phyloP scores from a whole-genome alignment of 331 rosid species.

The Malus hybrid region DNA sequence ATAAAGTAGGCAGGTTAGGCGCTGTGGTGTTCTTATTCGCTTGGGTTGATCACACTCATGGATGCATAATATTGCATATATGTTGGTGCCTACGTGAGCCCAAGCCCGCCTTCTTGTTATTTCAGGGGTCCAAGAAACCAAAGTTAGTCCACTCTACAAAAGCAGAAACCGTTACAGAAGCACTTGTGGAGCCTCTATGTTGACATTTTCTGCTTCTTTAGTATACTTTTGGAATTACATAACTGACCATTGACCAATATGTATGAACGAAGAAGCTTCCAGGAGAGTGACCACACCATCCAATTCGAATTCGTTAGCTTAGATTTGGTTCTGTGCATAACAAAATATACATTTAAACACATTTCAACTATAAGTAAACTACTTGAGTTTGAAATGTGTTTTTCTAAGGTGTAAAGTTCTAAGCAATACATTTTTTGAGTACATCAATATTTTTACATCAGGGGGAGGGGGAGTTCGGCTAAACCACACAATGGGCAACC shows the following conservation, averaged over 20 bases:
- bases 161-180: slow-evolving; percentile 24
- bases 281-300: not conserved
- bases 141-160: not conserved
- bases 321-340: too few species aligned
- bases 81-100: not conserved
- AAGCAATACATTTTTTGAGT: too few species aligned
- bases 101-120: slow-evolving; percentile 9
- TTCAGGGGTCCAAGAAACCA: not conserved
- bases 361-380: too few species aligned
- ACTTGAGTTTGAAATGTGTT: too few species aligned
- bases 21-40: not conserved
- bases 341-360: too few species aligned
- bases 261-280: not conserved
- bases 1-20: not conserved
- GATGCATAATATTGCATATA: not conserved
- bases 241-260: not conserved
- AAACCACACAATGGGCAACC: too few species aligned
- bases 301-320: too few species aligned
- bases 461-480: too few species aligned
- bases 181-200: slow-evolving; percentile 15
- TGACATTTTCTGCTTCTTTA: not conserved
- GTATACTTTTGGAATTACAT: not conserved
- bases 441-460: too few species aligned
- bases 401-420: too few species aligned
- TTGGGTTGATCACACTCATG: not conserved